Conservation (phyloP, 768 basidiomycete species). For the Inosperma sp. region DNA sequence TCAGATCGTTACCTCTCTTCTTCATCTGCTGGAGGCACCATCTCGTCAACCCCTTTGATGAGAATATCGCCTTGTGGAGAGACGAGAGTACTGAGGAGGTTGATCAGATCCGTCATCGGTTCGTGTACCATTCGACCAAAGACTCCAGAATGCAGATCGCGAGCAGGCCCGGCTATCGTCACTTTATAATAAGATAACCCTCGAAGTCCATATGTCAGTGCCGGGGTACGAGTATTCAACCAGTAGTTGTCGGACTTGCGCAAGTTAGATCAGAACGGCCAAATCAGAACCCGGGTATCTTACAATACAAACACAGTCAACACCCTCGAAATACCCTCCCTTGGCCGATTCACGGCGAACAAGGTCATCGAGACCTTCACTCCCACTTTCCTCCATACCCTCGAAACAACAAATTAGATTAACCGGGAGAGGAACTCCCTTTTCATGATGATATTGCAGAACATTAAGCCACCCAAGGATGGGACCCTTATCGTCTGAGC, state of each 20-base stretch:
- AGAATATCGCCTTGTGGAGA: slow-evolving; percentile 75
- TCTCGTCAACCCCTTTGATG: slow-evolving; percentile 83
- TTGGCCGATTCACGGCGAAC: slow-evolving; percentile 68
- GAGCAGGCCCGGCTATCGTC: slow-evolving; percentile 74
- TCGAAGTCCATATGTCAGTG: slow-evolving; percentile 82
- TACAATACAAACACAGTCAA: slow-evolving; percentile 92
- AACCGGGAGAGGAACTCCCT: slow-evolving; percentile 71
- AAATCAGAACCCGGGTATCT: slow-evolving; percentile 19
- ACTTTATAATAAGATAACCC: slow-evolving; percentile 86
- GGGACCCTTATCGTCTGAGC: slow-evolving; percentile 89
- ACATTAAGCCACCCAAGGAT: slow-evolving; percentile 88
- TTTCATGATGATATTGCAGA: slow-evolving; percentile 73
- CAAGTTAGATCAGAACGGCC: not conserved
- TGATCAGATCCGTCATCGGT: slow-evolving; percentile 92
- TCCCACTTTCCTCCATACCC: slow-evolving; percentile 96
- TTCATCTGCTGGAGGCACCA: slow-evolving; percentile 68
- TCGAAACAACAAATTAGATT: slow-evolving; percentile 92
- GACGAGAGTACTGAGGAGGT: slow-evolving; percentile 82
- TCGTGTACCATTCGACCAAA: slow-evolving; percentile 81
- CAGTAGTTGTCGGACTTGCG: slow-evolving; percentile 88
- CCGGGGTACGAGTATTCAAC: slow-evolving; percentile 78
- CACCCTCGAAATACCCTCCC: slow-evolving; percentile 79
- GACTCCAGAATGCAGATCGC: slow-evolving; percentile 88
- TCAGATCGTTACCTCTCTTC: slow-evolving; percentile 53
- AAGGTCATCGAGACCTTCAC: slow-evolving; percentile 85